These are phyloP conservation scores for Lodderomyces oxycetoniae DNA, from an alignment of 1,139 yeast species.

Conservation along the genomic window DNA sequence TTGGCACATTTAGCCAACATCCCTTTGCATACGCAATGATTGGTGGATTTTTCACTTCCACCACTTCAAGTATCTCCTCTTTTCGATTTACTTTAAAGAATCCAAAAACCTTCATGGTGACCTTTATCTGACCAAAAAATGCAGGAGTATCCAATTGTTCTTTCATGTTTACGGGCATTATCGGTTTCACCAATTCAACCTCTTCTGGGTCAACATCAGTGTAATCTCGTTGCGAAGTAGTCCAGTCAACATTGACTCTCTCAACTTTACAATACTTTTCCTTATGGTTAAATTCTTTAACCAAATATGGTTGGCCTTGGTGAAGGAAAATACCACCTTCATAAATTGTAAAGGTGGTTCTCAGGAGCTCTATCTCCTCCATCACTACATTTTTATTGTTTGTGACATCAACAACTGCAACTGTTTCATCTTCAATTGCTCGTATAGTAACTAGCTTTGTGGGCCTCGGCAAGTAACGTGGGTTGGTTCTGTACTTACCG, in stretches of 20 bases:
- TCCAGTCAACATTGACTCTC: constrained; percentile 90
- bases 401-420: constrained; percentile 86
- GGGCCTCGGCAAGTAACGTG: constrained; percentile 76
- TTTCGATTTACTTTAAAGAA: constrained; percentile 79
- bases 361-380: constrained; percentile 85
- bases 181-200: constrained; percentile 59
- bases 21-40: constrained; percentile 67
- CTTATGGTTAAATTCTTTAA: constrained; percentile 75
- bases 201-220: constrained; percentile 87
- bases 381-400: constrained; percentile 68
- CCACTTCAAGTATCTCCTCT: constrained; percentile 80
- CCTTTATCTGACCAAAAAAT: constrained; percentile 68
- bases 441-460: constrained; percentile 68
- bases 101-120: constrained; percentile 81
- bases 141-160: constrained; percentile 52
- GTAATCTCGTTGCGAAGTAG: constrained; percentile 83
- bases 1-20: constrained; percentile 85
- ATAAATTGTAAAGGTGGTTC: constrained; percentile 86
- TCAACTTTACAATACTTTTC: constrained; percentile 76
- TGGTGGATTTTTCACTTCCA: constrained; percentile 90
- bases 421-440: constrained; percentile 73
- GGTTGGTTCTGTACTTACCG: constrained; percentile 56
- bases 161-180: constrained; percentile 24
- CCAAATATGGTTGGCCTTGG: constrained; percentile 86
- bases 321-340: constrained; percentile 95